These are phyloP conservation scores for Phytophthora macrochlamydospora DNA, from an alignment of 352 stramenopile genomes.

Conservation along the genomic window DNA sequence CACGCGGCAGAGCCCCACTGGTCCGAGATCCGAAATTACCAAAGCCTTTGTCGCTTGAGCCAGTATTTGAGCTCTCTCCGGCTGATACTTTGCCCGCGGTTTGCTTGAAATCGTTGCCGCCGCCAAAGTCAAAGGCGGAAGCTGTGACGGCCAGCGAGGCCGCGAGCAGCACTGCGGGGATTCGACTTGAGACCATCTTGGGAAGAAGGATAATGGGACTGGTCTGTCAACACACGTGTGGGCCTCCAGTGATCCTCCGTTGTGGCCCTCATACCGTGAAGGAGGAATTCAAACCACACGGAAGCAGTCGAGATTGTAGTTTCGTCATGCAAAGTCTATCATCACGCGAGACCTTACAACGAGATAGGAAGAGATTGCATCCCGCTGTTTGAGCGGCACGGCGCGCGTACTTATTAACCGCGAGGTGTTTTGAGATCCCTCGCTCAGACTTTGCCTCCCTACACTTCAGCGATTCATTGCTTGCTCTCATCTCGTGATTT, in stretches of 20 bases:
- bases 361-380: slow-evolving; percentile 1
- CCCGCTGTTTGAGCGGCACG: not conserved
- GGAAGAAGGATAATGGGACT: not conserved
- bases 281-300: not conserved
- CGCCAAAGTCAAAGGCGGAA: not conserved
- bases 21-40: not conserved
- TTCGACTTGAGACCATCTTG: slow-evolving; percentile 2
- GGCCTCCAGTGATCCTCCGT: too few relatives aligned
- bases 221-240: not conserved
- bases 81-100: not conserved
- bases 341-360: not conserved
- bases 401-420: not conserved
- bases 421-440: not conserved
- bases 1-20: not conserved
- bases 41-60: not conserved
- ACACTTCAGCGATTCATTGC: not conserved
- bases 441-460: too few relatives aligned
- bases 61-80: not conserved
- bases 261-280: not conserved
- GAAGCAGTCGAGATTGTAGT: not conserved
- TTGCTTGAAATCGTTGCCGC: not conserved
- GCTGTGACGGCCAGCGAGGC: not conserved
- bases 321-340: slow-evolving; percentile 2
- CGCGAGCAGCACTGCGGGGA: not conserved
- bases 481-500: not conserved